Evolutionary conservation across 805 yeast genomes (phyloP), one percentile per base, ranked within the genome.

Genomic region (Huiozyma sinensis): DNA sequence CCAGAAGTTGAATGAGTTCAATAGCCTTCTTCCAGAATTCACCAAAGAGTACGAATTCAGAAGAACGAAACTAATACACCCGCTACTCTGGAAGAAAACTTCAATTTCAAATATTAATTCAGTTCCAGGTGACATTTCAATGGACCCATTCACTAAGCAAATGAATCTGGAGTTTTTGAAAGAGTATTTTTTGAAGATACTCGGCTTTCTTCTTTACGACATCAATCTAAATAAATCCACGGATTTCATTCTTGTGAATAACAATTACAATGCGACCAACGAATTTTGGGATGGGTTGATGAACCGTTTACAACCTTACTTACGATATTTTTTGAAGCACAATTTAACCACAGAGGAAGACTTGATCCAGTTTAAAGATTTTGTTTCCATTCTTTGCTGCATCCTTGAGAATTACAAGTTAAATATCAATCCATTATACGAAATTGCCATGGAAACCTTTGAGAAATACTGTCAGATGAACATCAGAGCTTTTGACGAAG

Each of bases 121-220:
- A 39, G 39, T 53, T 9, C 54, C 59, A 28, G 52, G 55, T 11
- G 52, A 55, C 42, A 44, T 53, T 47, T 62, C 51, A 52, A 65
- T 41, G 56, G 68, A 56, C 37, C 28, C 51, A 2, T 61, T 61
- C 43, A 55, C 59, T 6, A 54, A 56, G 37, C 42, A 49, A 24
- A 34, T 61, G 32, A 50, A 40, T 17, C 36, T 56, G 41, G 47
- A 44, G 2, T 52, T 50, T 37, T 46, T 84, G 24, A 76, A 72
- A 41, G 72, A 71, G 5, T 79, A 81, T 53, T 62, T 86, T 38
- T 67, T 72, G 43, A 78, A 76, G 46, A 67, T 88, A 9, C 69
- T 80, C 3, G 95, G 95, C 0, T 86, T 87, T 51, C 77, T 88
- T 51, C 70, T 86, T 1, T 70, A 81, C 52, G 96, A 92, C 63